A percentile compares a stretch with the other conserved stretches of the same genome.
Evolutionary conservation across 371 early-diverging fungal species (phyloP).

Genomic region (Coemansia sp.): DNA sequence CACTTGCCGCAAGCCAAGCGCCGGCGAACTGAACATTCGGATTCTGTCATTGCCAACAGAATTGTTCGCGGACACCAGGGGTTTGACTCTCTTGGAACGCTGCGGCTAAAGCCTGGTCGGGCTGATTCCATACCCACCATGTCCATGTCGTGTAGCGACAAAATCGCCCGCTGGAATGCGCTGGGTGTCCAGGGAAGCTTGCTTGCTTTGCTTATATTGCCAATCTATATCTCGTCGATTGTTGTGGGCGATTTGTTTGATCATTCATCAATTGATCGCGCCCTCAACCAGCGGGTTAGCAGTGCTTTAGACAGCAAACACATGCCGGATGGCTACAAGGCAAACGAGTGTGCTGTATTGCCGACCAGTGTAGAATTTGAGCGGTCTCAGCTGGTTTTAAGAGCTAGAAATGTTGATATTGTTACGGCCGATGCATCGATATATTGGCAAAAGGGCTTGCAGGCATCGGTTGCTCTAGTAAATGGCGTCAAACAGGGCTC

Average conservation of each 20-base stretch:
- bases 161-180: conserved; percentile 81
- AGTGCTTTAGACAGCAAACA: not conserved
- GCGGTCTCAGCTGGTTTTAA: conserved; percentile 54
- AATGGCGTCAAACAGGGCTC: conserved; percentile 58
- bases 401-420: conserved; percentile 30
- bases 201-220: conserved; percentile 57
- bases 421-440: conserved; percentile 56
- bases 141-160: conserved; percentile 89
- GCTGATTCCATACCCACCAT: conserved; percentile 57
- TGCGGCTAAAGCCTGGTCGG: conserved; percentile 75
- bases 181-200: conserved; percentile 73
- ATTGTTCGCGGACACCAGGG: conserved; percentile 52
- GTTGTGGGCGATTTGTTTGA: conserved; percentile 69
- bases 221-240: conserved; percentile 69
- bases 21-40: conserved; percentile 60
- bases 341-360: conserved; percentile 9
- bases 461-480: conserved; percentile 58
- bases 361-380: conserved; percentile 53
- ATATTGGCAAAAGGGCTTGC: conserved; percentile 57
- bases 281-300: conserved; percentile 58
- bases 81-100: conserved; percentile 7
- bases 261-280: conserved; percentile 58
- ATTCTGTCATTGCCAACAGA: conserved; percentile 15
- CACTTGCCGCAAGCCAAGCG: conserved; percentile 47
- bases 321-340: conserved; percentile 1